Evolutionary conservation across 2,329 filamentous ascomycete genomes (phyloP), one percentile per base, ranked within the genome.

Genomic region (Incumbomyces delicatus): DNA sequence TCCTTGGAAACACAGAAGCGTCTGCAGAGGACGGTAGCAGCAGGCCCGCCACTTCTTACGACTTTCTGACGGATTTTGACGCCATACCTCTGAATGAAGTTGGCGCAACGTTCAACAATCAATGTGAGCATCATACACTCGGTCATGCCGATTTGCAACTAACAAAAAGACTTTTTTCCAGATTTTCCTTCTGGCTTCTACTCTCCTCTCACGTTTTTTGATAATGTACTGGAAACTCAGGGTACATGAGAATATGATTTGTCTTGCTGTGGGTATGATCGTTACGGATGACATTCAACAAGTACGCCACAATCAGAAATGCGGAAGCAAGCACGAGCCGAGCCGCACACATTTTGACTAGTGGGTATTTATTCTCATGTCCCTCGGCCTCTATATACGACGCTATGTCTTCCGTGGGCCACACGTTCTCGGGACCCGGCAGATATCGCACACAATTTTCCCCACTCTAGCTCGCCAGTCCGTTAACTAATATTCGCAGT

Each of bases 31-130:
- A 52, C 47, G 53, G 49, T 52, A 54, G 47, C 8, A 8, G 22
- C 8, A 8, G 22, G 22, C 22, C 22, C 46, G 47, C 22, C 46
- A 45, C 49, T 55, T 52, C 51, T 55, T 52, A 56, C 52, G 55
- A 58, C 53, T 58, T 58, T 47, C 49, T 53, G 45, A 49, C 49
- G 48, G 53, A 57, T 50, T 57, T 57, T 52, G 55, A 56, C 52
- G 47, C 46, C 41, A 53, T 53, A 43, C 55, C 52, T 51, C 37
- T 53, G 53, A 57, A 55, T 50, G 56, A 47, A 53, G 52, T 56
- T 52, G 53, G 52, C 49, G 48, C 49, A 55, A 54, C 47, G 41
- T 53, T 55, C 45, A 57, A 53, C 53, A 56, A 54, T 56, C 54
- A 57, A 57, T 57, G 54, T 57, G 48, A 57, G 54, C 51, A 50